A percentile compares a stretch with the other conserved stretches of the same genome.
phyloP scores from a whole-genome alignment of 2,329 filamentous ascomycete genomes.

The Falciphora oryzae region DNA sequence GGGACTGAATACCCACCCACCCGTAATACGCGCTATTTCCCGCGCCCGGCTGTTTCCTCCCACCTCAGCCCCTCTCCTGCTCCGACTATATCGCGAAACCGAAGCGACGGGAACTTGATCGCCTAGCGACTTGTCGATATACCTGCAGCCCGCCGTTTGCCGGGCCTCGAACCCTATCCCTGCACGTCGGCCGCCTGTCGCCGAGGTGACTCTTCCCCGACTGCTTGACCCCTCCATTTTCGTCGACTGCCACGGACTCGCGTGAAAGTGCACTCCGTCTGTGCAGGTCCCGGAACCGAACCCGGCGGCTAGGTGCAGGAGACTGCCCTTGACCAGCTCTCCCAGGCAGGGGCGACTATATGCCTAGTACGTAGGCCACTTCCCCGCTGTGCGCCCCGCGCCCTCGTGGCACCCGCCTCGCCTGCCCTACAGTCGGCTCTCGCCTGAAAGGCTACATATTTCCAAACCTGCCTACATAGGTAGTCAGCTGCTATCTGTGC shows the following conservation, averaged over 20 bases:
- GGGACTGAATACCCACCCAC: background rate
- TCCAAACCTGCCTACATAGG: background rate
- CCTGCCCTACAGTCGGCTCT: background rate
- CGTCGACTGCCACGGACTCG: background rate
- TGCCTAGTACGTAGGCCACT: conserved; percentile 16
- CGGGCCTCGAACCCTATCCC: background rate
- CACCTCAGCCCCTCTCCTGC: background rate
- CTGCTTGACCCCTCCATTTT: background rate
- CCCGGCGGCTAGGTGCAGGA: conserved; percentile 6
- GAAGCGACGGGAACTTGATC: background rate
- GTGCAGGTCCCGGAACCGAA: background rate
- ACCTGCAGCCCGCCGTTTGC: background rate
- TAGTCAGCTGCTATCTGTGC: background rate
- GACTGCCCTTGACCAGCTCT: conserved; percentile 3
- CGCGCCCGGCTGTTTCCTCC: background rate
- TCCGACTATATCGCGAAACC: background rate
- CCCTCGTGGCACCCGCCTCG: background rate
- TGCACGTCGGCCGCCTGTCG: background rate
- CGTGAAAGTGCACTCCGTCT: background rate
- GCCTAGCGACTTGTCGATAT: background rate
- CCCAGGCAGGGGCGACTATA: conserved; percentile 13
- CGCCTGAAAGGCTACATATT: background rate
- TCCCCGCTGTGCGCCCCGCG: background rate
- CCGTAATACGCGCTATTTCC: conserved; percentile 6
- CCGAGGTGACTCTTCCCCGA: background rate